A percentile compares a stretch with the other conserved stretches of the same genome.
phyloP scores from a whole-genome alignment of 1,139 yeast genomes.

The Protomyces inundatus region DNA sequence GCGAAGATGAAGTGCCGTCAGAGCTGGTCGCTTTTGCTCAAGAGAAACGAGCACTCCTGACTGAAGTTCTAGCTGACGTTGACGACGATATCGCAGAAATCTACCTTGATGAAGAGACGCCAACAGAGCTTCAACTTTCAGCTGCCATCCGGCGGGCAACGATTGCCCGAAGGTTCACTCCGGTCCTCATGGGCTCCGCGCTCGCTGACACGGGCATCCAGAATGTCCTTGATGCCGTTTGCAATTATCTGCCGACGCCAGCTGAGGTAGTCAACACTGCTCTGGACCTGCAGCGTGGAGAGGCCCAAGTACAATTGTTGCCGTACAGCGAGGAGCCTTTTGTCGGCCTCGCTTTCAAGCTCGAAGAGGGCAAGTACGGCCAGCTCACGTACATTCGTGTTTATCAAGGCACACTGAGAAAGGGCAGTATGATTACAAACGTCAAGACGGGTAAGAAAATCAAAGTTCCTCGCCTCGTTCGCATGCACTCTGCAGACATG shows the following conservation, averaged over 20 bases:
- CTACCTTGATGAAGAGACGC: constrained; percentile 83
- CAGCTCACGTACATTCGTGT: constrained; percentile 95
- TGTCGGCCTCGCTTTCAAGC: constrained; percentile 93
- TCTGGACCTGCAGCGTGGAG: constrained; percentile 65
- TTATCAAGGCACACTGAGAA: constrained; percentile 89
- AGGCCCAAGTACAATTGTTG: constrained; percentile 64
- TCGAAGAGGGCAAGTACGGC: constrained; percentile 97
- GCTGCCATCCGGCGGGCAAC: constrained; percentile 91
- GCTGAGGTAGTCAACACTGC: constrained; percentile 88
- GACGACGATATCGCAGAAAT: constrained; percentile 96
- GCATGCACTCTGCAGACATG: constrained; percentile 93
- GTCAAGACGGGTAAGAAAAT: constrained; percentile 89
- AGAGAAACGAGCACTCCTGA: constrained; percentile 73
- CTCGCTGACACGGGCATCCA: constrained; percentile 93
- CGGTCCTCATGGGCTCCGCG: constrained; percentile 98
- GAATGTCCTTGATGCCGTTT: constrained; percentile 91
- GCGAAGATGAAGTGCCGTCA: constrained; percentile 60
- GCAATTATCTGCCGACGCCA: constrained; percentile 92
- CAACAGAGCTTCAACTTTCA: constrained; percentile 74
- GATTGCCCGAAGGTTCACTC: constrained; percentile 93
- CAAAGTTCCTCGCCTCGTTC: constrained; percentile 88
- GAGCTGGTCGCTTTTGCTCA: constrained; percentile 69
- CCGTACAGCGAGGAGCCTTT: constrained; percentile 76
- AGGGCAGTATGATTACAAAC: constrained; percentile 84
- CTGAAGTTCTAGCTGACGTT: constrained; percentile 94